Conservation (phyloP, 345 rosid genomes). For the Dovyalis caffra region DNA sequence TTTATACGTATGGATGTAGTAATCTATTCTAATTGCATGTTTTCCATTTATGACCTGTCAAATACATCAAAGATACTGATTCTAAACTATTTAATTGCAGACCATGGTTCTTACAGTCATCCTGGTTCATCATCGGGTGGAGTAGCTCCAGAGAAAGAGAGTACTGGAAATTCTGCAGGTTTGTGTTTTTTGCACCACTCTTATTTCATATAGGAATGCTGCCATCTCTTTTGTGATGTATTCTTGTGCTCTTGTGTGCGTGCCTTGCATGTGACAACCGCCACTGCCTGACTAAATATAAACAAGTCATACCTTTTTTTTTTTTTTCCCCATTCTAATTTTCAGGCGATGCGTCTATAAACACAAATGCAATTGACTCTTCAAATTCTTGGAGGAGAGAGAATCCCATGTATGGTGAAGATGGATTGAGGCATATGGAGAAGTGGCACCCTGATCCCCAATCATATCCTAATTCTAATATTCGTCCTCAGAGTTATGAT, state of each 20-base stretch:
- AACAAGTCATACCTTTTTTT: neutral
- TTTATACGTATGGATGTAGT: neutral
- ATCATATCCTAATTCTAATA: constrained; percentile 52
- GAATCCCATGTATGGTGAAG: constrained; percentile 50
- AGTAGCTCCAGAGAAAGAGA: constrained; percentile 40
- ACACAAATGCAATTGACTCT: constrained; percentile 36
- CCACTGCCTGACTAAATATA: neutral
- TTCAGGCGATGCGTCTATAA: constrained; percentile 46
- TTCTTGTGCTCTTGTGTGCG: neutral
- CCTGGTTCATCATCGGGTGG: constrained; percentile 60
- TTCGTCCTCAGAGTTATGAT: constrained; percentile 65
- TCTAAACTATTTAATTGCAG: constrained; percentile 42
- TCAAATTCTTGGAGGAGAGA: constrained; percentile 73
- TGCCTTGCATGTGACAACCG: neutral
- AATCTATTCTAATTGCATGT: neutral
- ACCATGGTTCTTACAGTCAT: constrained; percentile 41
- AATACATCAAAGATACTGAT: neutral
- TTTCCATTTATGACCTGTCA: neutral
- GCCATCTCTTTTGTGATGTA: neutral
- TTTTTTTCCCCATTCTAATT: neutral
- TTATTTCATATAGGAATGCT: neutral
- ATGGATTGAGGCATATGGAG: constrained; percentile 52
- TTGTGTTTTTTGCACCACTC: constrained; percentile 23
- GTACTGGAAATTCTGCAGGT: constrained; percentile 46
- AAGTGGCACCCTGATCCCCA: constrained; percentile 72